Evolutionary conservation across 169 alveolate genomes (phyloP), one percentile per base, ranked within the genome.

Genomic region (Perkinsus olseni): DNA sequence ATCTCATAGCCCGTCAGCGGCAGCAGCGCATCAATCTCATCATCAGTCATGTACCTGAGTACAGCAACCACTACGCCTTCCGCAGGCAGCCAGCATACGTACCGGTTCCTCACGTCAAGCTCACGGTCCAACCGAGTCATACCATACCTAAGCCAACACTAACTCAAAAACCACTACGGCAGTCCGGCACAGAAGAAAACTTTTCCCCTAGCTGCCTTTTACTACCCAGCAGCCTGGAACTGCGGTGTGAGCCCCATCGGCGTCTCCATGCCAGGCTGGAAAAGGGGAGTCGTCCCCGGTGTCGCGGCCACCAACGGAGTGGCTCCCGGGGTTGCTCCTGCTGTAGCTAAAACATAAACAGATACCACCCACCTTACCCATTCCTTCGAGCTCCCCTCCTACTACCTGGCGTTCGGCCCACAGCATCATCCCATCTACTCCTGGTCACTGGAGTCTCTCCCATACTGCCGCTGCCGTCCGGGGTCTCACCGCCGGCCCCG

Each of bases 1-100:
- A 98, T 96, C 93, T 97, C 99, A 93, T 97, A 98, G 8, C 99
- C 99, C 91, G 96, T 99, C 38, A 92, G 74, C 28, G 99, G 99
- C 34, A 98, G 95, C 38, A 98, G 95, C 50, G 97, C 97, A 92
- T 98, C 98, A 45, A 98, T 95, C 94, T 99, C 99, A 94, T 98
- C 99, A 95, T 99, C 99, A 0, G 99, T 98, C 94, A 96, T 39
- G 34, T 91, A 38, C 17, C 92, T 91, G 31, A 11, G 13, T 24
- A 6, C 48, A 13, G 31, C 17, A 36, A 74, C 24, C 91, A 74
- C 39, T 39, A 8, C 92, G 51, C 92, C 92, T 38, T 91, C 92
- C 51, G n/a, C n/a, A n/a, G n/a, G n/a, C n/a, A n/a, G n/a, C n/a
- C n/a, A n/a, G n/a, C n/a, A n/a, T n/a, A n/a, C n/a, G 39, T 95